Evolutionary conservation across 768 basidiomycete genomes (phyloP).

Genomic region (Calocera cornea): DNA sequence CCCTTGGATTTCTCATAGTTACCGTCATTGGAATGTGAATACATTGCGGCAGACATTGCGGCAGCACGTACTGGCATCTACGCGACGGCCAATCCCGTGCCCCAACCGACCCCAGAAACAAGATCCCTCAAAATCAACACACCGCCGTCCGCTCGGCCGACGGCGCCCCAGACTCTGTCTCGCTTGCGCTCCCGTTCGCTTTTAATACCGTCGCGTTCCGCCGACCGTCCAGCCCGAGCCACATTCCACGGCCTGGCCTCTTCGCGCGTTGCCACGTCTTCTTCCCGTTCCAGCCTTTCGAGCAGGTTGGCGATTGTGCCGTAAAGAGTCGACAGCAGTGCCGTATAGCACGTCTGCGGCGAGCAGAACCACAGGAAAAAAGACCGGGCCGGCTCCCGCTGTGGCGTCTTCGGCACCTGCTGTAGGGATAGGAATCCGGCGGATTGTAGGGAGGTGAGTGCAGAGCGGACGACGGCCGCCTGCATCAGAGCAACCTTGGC

Average conservation of each 20-base stretch:
- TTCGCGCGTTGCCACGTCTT: constrained; percentile 65
- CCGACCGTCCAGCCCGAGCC: constrained; percentile 47
- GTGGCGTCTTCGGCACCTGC: constrained; percentile 82
- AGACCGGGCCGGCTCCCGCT: constrained; percentile 75
- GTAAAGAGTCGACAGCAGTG: constrained; percentile 65
- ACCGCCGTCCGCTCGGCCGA: constrained; percentile 75
- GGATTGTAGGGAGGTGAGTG: constrained; percentile 63
- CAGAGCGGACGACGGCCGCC: constrained; percentile 68
- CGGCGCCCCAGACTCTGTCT: constrained; percentile 62
- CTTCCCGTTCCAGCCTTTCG: constrained; percentile 56
- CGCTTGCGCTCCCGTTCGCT: constrained; percentile 57
- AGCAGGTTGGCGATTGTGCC: constrained; percentile 83
- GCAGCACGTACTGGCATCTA: neutral
- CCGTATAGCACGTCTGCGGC: constrained; percentile 63
- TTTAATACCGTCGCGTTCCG: constrained; percentile 61
- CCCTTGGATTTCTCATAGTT: neutral
- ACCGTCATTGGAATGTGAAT: neutral
- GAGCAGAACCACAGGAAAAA: constrained; percentile 96
- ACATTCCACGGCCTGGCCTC: constrained; percentile 74
- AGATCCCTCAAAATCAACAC: constrained; percentile 84
- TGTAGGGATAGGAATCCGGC: constrained; percentile 80
- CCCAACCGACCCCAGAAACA: neutral
- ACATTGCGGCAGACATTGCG: no score
- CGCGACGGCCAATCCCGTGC: neutral
- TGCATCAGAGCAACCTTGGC: constrained; percentile 90